A percentile compares a stretch with the other conserved stretches of the same genome.
phyloP scores from a whole-genome alignment of 1,139 yeast species.

The Hemisphaericaspora xylofermentans region DNA sequence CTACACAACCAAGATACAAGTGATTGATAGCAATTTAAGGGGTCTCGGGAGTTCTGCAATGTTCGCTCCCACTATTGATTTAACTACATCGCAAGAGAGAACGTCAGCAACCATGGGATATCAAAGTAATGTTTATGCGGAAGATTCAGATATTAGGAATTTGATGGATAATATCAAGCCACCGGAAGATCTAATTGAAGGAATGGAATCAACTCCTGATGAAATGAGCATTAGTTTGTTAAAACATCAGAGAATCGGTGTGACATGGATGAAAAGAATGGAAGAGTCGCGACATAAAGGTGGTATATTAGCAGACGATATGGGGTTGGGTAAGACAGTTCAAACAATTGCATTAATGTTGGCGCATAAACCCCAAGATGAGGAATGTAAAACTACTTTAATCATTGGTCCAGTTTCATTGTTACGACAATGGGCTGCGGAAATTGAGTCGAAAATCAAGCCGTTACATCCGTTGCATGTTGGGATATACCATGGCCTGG shows the following conservation, averaged over 20 bases:
- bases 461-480: constrained; percentile 45
- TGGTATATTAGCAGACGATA: constrained; percentile 87
- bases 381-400: constrained; percentile 55
- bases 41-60: not conserved
- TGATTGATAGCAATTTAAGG: not conserved
- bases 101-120: constrained; percentile 2
- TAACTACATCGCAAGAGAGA: too few relatives aligned
- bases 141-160: constrained; percentile 41
- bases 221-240: constrained; percentile 63
- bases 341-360: constrained; percentile 74
- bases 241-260: constrained; percentile 84
- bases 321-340: constrained; percentile 92
- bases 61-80: not conserved
- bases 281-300: constrained; percentile 64
- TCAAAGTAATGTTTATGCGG: constrained; percentile 22
- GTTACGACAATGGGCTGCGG: constrained; percentile 81
- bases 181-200: constrained; percentile 50
- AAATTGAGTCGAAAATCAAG: constrained; percentile 61
- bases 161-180: constrained; percentile 68
- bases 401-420: constrained; percentile 85
- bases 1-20: not conserved
- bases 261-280: constrained; percentile 74
- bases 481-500: constrained; percentile 61
- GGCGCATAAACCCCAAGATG: constrained; percentile 45
- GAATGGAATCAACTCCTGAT: constrained; percentile 62